Evolutionary conservation across 2,329 filamentous ascomycete species (phyloP).

Genomic region (Septoria petroselini): DNA sequence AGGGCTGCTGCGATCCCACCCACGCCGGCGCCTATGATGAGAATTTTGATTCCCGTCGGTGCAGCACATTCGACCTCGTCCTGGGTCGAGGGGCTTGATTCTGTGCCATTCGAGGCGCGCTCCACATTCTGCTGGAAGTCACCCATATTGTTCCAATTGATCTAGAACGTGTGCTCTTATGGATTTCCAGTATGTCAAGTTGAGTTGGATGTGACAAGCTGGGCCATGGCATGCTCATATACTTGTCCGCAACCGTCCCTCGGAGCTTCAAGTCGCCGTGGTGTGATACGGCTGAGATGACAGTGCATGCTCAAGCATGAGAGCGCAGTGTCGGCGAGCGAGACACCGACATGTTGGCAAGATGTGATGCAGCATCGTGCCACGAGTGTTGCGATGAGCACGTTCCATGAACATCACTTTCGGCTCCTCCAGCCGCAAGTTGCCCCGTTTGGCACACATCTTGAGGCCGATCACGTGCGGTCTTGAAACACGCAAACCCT

Average conservation of each 20-base stretch:
- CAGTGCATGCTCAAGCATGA: not conserved
- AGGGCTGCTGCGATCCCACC: constrained; percentile 27
- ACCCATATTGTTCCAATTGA: not conserved
- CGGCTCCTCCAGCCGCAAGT: constrained; percentile 7
- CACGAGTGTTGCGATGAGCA: constrained; percentile 7
- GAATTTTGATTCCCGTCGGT: constrained; percentile 25
- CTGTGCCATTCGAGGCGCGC: not conserved
- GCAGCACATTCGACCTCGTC: constrained; percentile 16
- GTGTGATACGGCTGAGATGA: not conserved
- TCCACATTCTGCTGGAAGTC: not conserved
- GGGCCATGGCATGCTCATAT: too few species aligned
- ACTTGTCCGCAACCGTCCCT: not conserved
- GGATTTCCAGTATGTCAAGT: too few species aligned
- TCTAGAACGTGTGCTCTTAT: not conserved
- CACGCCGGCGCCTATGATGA: constrained; percentile 28
- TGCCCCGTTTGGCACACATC: not conserved
- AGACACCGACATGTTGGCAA: not conserved
- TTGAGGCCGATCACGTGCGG: not conserved
- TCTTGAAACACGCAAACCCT: too few species aligned
- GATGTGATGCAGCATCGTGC: not conserved
- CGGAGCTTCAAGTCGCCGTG: not conserved
- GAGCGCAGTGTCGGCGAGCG: not conserved
- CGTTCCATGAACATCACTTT: not conserved
- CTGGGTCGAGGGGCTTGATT: not conserved
- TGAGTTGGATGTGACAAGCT: too few species aligned